Evolutionary conservation across 768 basidiomycete species (phyloP).

Genomic region (Exsudoporus frostii): DNA sequence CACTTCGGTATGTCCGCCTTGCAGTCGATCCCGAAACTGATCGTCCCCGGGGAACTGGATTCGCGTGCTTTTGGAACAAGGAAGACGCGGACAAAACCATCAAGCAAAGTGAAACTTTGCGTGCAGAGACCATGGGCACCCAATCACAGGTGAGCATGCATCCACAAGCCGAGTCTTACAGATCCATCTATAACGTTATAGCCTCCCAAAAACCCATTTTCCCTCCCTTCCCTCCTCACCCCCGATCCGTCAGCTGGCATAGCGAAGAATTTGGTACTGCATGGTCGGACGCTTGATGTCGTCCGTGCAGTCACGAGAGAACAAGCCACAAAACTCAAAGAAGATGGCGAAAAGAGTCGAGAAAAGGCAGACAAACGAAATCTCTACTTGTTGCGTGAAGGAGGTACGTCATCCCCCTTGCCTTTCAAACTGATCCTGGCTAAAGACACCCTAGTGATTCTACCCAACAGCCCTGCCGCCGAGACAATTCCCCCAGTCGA

Average conservation of each 20-base stretch:
- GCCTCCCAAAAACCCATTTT: constrained; percentile 82
- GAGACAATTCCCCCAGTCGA: constrained; percentile 67
- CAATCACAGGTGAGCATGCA: constrained; percentile 28
- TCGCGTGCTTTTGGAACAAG: constrained; percentile 95
- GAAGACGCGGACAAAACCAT: constrained; percentile 86
- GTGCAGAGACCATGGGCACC: constrained; percentile 57
- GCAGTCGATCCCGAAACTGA: constrained; percentile 80
- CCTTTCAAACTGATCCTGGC: not conserved
- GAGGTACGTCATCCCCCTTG: constrained; percentile 51
- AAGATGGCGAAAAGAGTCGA: constrained; percentile 78
- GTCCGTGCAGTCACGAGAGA: constrained; percentile 88
- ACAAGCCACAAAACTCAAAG: constrained; percentile 82
- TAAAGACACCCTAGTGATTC: constrained; percentile 60
- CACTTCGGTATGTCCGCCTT: constrained; percentile 89
- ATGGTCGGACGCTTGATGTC: constrained; percentile 91
- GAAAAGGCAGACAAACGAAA: constrained; percentile 95
- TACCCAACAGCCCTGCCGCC: constrained; percentile 84
- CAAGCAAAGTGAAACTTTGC: constrained; percentile 71
- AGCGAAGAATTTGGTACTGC: constrained; percentile 80
- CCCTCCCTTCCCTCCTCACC: constrained; percentile 83
- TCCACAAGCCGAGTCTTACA: constrained; percentile 1
- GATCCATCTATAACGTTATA: constrained; percentile 19
- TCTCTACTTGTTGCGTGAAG: constrained; percentile 93
- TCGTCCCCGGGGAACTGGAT: constrained; percentile 91
- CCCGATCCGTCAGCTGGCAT: constrained; percentile 88